A percentile compares a stretch with the other conserved stretches of the same genome.
Conservation (phyloP, 164 flowering plant species). For the Litsea cubeba region DNA sequence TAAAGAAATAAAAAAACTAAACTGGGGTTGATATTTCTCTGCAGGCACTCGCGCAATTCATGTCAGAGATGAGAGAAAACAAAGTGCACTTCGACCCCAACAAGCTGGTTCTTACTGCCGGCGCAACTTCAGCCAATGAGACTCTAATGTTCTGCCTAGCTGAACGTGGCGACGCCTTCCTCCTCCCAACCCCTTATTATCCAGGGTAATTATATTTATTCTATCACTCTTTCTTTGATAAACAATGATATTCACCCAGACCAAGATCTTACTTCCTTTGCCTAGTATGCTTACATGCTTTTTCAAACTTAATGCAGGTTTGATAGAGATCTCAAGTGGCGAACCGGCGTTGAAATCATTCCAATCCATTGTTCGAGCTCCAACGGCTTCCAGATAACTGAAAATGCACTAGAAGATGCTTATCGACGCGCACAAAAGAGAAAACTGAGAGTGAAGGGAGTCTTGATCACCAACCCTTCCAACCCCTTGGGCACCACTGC, state of each 20-base stretch:
- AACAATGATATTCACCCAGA: background rate
- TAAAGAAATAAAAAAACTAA: background rate
- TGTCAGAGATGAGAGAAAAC: conserved; percentile 72
- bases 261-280: background rate
- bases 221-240: background rate
- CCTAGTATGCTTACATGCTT: background rate
- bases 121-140: conserved; percentile 88
- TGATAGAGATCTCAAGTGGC: conserved; percentile 91
- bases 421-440: conserved; percentile 45
- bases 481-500: conserved; percentile 80
- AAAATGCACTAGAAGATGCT: conserved; percentile 60
- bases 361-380: conserved; percentile 74
- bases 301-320: conserved; percentile 41
- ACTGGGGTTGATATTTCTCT: background rate
- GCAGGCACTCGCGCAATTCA: conserved; percentile 71
- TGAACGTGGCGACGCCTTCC: conserved; percentile 73
- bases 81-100: conserved; percentile 57
- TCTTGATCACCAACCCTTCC: conserved; percentile 80
- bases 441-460: conserved; percentile 64
- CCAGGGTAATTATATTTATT: conserved; percentile 50
- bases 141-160: conserved; percentile 86
- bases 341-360: conserved; percentile 78
- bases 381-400: conserved; percentile 57
- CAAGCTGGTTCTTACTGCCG: conserved; percentile 76
- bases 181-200: conserved; percentile 89